Evolutionary conservation across 129 eudicot species (phyloP).

Genomic region (Tanacetum coccineum): DNA sequence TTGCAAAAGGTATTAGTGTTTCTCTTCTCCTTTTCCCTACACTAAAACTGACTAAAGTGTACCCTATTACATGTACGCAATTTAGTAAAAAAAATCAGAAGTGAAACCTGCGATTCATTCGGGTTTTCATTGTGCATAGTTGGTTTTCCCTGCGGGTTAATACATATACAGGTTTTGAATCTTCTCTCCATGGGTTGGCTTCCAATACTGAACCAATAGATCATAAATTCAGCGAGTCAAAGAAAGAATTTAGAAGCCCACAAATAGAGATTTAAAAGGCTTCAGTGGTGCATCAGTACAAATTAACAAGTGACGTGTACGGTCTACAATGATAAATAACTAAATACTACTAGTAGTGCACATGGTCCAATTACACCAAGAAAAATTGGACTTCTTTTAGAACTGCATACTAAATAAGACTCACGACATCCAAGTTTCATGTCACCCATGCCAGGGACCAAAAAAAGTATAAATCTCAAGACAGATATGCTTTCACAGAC

Average conservation of each 20-base stretch:
- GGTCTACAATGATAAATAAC: no score
- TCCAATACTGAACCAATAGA: slow-evolving; percentile 61
- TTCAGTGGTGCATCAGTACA: no score
- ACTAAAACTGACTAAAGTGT: background rate
- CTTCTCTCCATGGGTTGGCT: slow-evolving; percentile 95
- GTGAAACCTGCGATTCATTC: slow-evolving; percentile 80
- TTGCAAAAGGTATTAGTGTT: background rate
- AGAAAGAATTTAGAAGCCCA: background rate
- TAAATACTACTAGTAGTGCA: no score
- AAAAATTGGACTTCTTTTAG: no score
- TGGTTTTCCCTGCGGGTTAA: slow-evolving; percentile 90
- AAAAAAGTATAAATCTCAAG: no score
- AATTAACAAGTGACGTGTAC: no score
- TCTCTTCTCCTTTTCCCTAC: background rate
- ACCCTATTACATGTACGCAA: background rate
- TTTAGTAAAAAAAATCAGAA: background rate
- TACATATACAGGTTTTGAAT: slow-evolving; percentile 88
- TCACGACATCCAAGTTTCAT: no score
- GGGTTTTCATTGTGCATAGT: slow-evolving; percentile 96
- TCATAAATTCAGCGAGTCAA: background rate
- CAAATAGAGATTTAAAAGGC: background rate
- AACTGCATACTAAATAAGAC: no score
- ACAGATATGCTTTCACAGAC: no score
- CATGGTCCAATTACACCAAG: no score
- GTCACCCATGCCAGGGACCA: no score